phyloP scores from a whole-genome alignment of 169 alveolate genomes.

The Eimeria zaria region DNA sequence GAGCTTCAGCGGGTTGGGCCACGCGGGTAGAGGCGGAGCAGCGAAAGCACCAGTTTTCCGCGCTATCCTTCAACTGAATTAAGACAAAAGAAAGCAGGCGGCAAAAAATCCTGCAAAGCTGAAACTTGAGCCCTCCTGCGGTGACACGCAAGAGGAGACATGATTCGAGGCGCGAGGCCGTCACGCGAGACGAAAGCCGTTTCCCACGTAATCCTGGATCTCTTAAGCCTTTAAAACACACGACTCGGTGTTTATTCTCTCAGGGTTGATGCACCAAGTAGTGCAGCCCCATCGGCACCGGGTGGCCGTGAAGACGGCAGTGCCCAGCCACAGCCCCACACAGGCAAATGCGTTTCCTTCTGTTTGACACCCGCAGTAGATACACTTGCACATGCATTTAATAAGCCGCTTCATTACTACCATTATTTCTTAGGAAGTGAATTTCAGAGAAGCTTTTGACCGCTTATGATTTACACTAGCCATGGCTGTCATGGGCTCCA shows the following conservation, averaged over 20 bases:
- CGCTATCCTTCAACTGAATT: neutral
- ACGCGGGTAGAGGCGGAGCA: neutral
- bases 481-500: neutral
- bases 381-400: neutral
- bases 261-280: conserved; percentile 50
- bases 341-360: neutral
- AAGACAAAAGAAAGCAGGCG: neutral
- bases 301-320: conserved; percentile 60
- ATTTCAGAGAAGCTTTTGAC: neutral
- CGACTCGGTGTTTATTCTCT: neutral
- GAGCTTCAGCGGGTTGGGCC: neutral
- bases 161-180: conserved; percentile 21
- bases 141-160: conserved; percentile 60
- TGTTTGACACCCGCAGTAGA: neutral
- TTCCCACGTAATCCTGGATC: conserved; percentile 3
- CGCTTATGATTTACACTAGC: neutral
- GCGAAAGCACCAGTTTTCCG: neutral
- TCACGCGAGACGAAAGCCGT: conserved; percentile 9
- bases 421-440: neutral
- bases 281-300: conserved; percentile 77
- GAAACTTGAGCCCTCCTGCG: conserved; percentile 32
- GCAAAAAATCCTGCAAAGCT: neutral
- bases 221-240: conserved; percentile 15
- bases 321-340: conserved; percentile 71
- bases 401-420: neutral